Percentiles rank a stretch among this genome's conserved stretches.
Evolutionary conservation across 129 eudicot genomes (phyloP).

Genomic region (Erigeron canadensis): DNA sequence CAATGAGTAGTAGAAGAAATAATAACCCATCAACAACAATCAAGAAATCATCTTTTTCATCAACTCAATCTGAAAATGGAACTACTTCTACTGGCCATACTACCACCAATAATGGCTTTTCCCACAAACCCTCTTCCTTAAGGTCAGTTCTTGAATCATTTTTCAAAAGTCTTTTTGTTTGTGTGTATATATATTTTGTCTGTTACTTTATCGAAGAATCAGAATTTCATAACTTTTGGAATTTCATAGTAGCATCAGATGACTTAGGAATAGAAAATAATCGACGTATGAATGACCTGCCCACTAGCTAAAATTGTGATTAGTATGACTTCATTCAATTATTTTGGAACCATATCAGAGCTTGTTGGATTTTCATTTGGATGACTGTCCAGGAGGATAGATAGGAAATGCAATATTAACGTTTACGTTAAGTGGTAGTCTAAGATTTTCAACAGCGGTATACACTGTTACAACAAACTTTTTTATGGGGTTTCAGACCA

Average conservation of each 20-base stretch:
- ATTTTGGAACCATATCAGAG: background rate
- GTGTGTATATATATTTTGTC: too few relatives aligned
- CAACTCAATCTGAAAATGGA: conserved; percentile 62
- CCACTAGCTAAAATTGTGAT: background rate
- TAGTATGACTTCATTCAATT: background rate
- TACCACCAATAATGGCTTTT: conserved; percentile 30
- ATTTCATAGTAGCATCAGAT: too few relatives aligned
- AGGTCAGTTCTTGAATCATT: background rate
- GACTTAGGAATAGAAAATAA: background rate
- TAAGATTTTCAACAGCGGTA: background rate
- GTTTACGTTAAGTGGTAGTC: background rate
- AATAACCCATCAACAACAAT: conserved; percentile 36
- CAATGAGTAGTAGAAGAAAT: conserved; percentile 31
- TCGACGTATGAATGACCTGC: conserved; percentile 5
- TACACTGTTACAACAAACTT: background rate
- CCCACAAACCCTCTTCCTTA: conserved; percentile 47
- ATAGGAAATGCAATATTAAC: background rate
- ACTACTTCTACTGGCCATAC: conserved; percentile 27
- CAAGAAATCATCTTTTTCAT: conserved; percentile 32
- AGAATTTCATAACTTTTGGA: too few relatives aligned
- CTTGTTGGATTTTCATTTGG: background rate
- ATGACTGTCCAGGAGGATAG: background rate
- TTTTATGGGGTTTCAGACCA: background rate
- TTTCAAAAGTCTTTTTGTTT: too few relatives aligned
- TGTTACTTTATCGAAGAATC: too few relatives aligned